Evolutionary conservation across 2,329 filamentous ascomycete genomes (phyloP).

Genomic region (Huntiella bhutanensis): DNA sequence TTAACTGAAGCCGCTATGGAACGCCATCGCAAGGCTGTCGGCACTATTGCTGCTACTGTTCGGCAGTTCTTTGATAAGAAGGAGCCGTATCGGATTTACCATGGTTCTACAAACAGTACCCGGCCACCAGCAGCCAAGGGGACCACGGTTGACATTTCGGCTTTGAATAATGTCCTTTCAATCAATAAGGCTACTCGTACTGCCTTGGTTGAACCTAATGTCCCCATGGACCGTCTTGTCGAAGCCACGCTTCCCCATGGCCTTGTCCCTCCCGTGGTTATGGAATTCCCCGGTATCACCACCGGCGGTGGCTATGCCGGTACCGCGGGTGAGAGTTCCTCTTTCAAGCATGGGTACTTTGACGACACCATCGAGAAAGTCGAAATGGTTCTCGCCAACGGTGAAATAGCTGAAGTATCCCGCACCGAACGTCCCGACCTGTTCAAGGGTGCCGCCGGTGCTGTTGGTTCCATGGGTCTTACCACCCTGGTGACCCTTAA

Average conservation of each 20-base stretch:
- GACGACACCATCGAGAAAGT: slow-evolving; percentile 42
- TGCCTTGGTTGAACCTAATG: slow-evolving; percentile 56
- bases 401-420: slow-evolving; percentile 38
- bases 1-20: slow-evolving; percentile 22
- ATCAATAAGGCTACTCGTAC: slow-evolving; percentile 36
- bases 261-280: slow-evolving; percentile 51
- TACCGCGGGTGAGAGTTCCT: slow-evolving; percentile 51
- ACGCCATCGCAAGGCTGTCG: slow-evolving; percentile 29
- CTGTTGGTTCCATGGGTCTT: slow-evolving; percentile 48
- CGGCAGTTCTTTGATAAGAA: slow-evolving; percentile 27
- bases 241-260: slow-evolving; percentile 44
- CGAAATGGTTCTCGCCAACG: slow-evolving; percentile 52
- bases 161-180: slow-evolving; percentile 41
- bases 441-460: slow-evolving; percentile 46
- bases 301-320: slow-evolving; percentile 54
- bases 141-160: slow-evolving; percentile 44
- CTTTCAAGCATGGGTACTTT: slow-evolving; percentile 54
- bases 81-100: slow-evolving; percentile 52
- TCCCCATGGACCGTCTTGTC: slow-evolving; percentile 54
- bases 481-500: slow-evolving; percentile 47
- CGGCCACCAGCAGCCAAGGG: slow-evolving; percentile 27
- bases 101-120: slow-evolving; percentile 62
- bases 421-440: slow-evolving; percentile 29
- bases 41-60: slow-evolving; percentile 28
- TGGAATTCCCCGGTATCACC: slow-evolving; percentile 62